Base-by-base conservation (phyloP, 2,329 filamentous ascomycete species). In the Colletotrichum agaves region DNA sequence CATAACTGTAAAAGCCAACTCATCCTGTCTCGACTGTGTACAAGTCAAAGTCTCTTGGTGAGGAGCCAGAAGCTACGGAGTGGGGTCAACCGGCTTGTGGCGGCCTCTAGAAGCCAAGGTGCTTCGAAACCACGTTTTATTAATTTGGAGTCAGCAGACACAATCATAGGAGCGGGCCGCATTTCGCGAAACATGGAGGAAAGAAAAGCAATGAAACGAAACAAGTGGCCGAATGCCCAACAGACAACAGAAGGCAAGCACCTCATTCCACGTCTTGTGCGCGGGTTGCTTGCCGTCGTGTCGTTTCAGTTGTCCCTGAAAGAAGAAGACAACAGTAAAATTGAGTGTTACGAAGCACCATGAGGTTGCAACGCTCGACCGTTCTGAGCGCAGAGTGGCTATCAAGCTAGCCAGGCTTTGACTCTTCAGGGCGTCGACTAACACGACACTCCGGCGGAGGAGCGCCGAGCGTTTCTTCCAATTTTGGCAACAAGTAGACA, bases 361-460 rank as follows among this genome's bases (percentile, higher is more conserved):
- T 23, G 52, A 47, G 27, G 44, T 63, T 37, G 47, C 31, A 55
- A 43, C 61, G 61, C 61, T 60, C 65, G 64, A 44, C 27, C 61
- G 55, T 44, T 50, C 61, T 60, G 55, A 21, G 61, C 65, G 53
- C 55, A 27, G 47, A 43, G 33, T 31, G 33, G 35, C 33, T 17
- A 19, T 15, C 19, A n/a, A 23, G 33, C 61, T 67, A 67, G 44
- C 23, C 35, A 47, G 33, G 21, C 47, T 55, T 64, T 60, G 65
- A 33, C 17, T 43, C 35, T 53, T 55, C 27, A 17, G n/a, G 39
- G 52, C 44, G 64, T 15, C 44, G 60, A 44, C 52, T 47, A 58
- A 39, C 60, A 46, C 60, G 44, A 67, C 53, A 47, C 60, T 64
- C 21, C 44, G 50, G 59, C 49, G 50, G n/a, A 31, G 31, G 41